Evolutionary conservation across 176 grass and related monocot species (phyloP).

Genomic region (Microstegium vimineum): DNA sequence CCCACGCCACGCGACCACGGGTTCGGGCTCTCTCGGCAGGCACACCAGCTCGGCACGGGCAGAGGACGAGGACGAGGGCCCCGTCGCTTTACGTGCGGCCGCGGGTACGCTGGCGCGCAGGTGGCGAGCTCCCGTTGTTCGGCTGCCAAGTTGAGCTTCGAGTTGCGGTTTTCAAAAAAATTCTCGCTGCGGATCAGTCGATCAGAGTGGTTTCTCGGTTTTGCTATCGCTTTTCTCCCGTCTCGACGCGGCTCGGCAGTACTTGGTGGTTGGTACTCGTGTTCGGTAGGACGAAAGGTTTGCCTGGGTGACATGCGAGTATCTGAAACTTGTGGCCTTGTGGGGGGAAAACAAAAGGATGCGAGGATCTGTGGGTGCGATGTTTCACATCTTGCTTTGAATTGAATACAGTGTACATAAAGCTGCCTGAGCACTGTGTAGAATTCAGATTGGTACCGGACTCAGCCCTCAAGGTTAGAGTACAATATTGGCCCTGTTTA

Average conservation of each 20-base stretch:
- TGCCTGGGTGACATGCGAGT: background rate
- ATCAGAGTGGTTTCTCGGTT: background rate
- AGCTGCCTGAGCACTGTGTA: background rate
- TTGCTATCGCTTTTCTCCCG: background rate
- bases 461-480: background rate
- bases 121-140: slow-evolving; percentile 23
- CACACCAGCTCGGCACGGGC: background rate
- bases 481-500: too few relatives aligned
- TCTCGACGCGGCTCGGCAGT: slow-evolving; percentile 6
- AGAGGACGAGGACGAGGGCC: background rate
- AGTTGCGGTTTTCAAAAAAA: background rate
- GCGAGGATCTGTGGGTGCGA: slow-evolving; percentile 11
- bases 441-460: background rate
- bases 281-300: background rate
- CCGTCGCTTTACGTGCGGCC: slow-evolving; percentile 25
- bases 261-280: background rate
- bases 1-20: slow-evolving; percentile 3
- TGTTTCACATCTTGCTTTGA: background rate
- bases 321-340: background rate
- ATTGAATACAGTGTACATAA: background rate
- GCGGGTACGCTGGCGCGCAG: background rate
- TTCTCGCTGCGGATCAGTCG: too few relatives aligned
- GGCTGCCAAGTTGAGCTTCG: slow-evolving; percentile 9
- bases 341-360: background rate
- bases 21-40: background rate